Base-by-base conservation (phyloP, 116 monocot species). In the Papilionanthe hybrid region DNA sequence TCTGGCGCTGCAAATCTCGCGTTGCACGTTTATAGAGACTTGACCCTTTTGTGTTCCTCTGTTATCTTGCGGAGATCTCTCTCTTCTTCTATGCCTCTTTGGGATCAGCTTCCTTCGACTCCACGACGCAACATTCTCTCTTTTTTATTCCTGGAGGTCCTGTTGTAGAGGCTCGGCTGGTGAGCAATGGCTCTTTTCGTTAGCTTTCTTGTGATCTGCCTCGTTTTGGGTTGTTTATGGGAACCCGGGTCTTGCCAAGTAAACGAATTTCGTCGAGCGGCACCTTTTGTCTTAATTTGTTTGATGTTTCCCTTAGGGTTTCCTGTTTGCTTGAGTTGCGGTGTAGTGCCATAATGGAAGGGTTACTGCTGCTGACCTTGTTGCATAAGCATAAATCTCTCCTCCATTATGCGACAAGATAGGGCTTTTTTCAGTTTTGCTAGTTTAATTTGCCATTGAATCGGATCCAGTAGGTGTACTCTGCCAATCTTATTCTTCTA, bases 231-330 rank as follows among this genome's bases (percentile, higher is more conserved):
- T 7, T 84, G 78, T 30, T 44, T 81, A 55, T 80, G 29, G 32
- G 79, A 44, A 27, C 76, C 55, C 18, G 80, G 78, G 60, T 81
- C 65, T 60, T 83, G 80, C 8, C 19, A 76, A 32, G 78, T 69
- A 1, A 89, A 83, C 41, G 87, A 89, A 5, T 82, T 87, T 73
- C 79, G 78, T 18, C 86, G 92, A 67, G 92, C 92, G 92, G 92
- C 88, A 17, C 19, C 65, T 72, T 72, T 77, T 77, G 12, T 8
- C 9, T 50, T 30, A 78, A 37, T 30, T 69, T 69, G 69, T 15
- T 37, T 69, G 69, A 0, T 23, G 20, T 60, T 60, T 60, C 19
- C 13, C 4, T 57, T 57, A 57, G 32, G 4, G 4, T 32, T 69
- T 69, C 68, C 32, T 32, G 11, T 66, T 25, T 27, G 56, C 18